Evolutionary conservation across 345 rosid species (phyloP), one percentile per base, ranked within the genome.

Genomic region (Geranium rotundifolium): DNA sequence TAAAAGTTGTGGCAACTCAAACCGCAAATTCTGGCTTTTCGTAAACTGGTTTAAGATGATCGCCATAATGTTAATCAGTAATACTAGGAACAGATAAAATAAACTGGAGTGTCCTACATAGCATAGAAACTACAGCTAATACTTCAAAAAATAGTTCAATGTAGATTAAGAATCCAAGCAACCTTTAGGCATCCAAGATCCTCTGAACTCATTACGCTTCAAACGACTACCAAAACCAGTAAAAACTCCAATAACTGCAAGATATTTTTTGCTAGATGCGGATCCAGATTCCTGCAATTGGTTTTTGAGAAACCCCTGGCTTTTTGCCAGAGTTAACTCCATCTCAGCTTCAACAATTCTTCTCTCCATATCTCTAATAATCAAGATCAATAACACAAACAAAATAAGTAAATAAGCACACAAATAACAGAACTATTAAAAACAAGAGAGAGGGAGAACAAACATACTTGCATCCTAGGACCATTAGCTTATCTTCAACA

Each of bases 171-270:
- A 37, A 60, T 9, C 4, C 29, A 54, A n/a, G 34, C n/a, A 54
- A 60, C 99, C 95, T 79, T 67, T 87, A 65, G 97, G 97, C 97
- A 93, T 93, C 96, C 97, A 93, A 30, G 96, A 80, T 8, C 96
- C 96, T 80, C 99, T 72, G 73, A 83, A 93, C 19, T 68, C 57
- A 71, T 84, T 90, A 61, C 99, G 81, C 69, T 80, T 86, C 71
- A 88, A 65, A 61, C 73, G 89, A 70, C 97, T 82, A 19, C 99
- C 99, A 67, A 93, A 93, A 3, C 99, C 97, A n/a, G 99, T 83
- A 69, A 81, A 90, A 15, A 93, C 90, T 58, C 97, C 99, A 79
- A 93, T 88, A 39, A 93, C 95, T 56, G 88, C 99, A 69, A 93
- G 97, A 63, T 83, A 69, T 67, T 82, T 87, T 63, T 72, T 72